Evolutionary conservation across 2,329 filamentous ascomycete genomes (phyloP).

Genomic region (Ophiostoma tasmaniense): DNA sequence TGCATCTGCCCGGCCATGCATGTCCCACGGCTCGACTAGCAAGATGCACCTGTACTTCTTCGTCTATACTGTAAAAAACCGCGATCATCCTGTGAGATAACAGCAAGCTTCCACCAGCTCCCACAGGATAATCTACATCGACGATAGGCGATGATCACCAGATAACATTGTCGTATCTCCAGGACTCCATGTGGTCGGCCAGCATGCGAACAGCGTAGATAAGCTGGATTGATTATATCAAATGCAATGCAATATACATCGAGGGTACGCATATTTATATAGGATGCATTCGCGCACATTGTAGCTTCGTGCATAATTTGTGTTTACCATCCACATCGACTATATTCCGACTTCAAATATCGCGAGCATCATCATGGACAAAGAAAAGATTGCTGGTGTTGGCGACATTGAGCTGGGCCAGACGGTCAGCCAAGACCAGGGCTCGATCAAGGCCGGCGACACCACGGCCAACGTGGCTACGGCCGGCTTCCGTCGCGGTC

Average conservation of each 20-base stretch:
- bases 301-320: neutral
- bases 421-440: neutral
- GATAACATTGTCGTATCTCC: conserved; percentile 1
- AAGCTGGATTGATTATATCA: neutral
- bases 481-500: neutral
- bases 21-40: neutral
- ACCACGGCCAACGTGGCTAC: neutral
- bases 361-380: neutral
- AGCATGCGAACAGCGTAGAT: neutral
- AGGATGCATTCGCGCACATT: neutral
- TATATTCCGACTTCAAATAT: neutral
- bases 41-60: neutral
- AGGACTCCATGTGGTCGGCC: neutral
- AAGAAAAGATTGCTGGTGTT: neutral
- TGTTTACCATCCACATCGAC: neutral
- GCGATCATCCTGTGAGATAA: neutral
- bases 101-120: neutral
- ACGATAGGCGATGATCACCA: neutral
- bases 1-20: neutral
- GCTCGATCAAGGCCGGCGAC: neutral
- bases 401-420: neutral
- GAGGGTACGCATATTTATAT: neutral
- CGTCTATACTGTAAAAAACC: neutral
- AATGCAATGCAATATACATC: neutral
- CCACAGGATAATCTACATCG: neutral